A percentile compares a stretch with the other conserved stretches of the same genome.
phyloP scores from a whole-genome alignment of 2,329 filamentous ascomycete genomes.

The Cephalotrichum gorgonifer region DNA sequence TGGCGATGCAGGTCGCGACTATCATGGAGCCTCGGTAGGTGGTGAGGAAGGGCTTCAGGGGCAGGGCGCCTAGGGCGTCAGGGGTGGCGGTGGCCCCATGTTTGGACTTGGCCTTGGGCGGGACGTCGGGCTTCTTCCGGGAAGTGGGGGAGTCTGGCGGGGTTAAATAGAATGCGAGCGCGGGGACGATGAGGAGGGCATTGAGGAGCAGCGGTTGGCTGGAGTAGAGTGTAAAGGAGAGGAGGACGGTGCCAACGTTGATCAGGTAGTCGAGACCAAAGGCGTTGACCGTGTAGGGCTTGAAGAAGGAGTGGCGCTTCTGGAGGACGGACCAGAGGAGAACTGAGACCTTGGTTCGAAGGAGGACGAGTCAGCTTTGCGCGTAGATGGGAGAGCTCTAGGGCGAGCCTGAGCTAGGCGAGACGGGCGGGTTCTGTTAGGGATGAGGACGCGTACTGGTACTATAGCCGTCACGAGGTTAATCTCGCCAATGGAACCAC shows the following conservation, averaged over 20 bases:
- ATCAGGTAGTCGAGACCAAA: constrained; percentile 76
- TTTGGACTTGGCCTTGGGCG: constrained; percentile 26
- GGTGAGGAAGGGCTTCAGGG: constrained; percentile 85
- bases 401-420: neutral
- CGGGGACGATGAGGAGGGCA: constrained; percentile 62
- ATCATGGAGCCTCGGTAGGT: constrained; percentile 88
- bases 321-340: constrained; percentile 86
- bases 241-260: constrained; percentile 71
- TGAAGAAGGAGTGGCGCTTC: constrained; percentile 74
- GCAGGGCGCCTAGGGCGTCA: constrained; percentile 36
- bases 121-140: constrained; percentile 40
- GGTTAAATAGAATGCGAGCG: constrained; percentile 44
- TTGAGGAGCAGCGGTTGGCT: constrained; percentile 63
- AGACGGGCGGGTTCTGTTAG: constrained; percentile 1
- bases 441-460: constrained; percentile 50
- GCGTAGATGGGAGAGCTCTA: constrained; percentile 7
- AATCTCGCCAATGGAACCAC: constrained; percentile 76
- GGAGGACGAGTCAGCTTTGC: constrained; percentile 11
- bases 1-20: constrained; percentile 78
- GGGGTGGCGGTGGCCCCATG: constrained; percentile 16
- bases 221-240: constrained; percentile 79
- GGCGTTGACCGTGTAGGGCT: constrained; percentile 56
- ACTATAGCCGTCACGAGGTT: constrained; percentile 77
- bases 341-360: constrained; percentile 57
- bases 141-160: constrained; percentile 24